Evolutionary conservation across 139 green algal genomes (phyloP).

Genomic region (Chlorella sp.): DNA sequence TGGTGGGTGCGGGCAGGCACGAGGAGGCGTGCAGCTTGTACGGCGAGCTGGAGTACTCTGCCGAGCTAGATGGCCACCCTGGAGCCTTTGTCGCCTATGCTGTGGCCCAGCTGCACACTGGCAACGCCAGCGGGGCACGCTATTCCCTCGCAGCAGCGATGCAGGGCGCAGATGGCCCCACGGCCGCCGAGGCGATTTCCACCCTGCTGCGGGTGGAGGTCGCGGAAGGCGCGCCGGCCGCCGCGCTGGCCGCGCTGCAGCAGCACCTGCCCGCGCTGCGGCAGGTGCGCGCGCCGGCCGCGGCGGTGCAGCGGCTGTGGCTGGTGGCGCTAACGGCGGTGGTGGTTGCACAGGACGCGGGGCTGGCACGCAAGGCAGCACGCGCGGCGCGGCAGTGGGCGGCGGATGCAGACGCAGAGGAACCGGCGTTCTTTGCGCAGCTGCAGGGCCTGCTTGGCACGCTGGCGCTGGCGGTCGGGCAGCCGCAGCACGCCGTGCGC

Average conservation of each 20-base stretch:
- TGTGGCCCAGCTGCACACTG: background rate
- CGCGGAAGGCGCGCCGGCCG: slow-evolving; percentile 18
- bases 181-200: background rate
- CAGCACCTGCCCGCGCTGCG: slow-evolving; percentile 18
- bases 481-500: background rate
- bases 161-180: background rate
- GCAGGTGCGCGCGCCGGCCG: background rate
- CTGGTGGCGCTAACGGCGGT: slow-evolving; percentile 37
- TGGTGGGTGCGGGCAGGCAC: slow-evolving; percentile 1
- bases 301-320: slow-evolving; percentile 28
- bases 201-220: slow-evolving; percentile 29
- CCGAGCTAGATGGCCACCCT: slow-evolving; percentile 14
- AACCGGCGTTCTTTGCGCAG: background rate
- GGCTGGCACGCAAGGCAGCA: slow-evolving; percentile 2
- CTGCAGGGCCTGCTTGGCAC: slow-evolving; percentile 13
- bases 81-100: slow-evolving; percentile 38
- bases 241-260: slow-evolving; percentile 35
- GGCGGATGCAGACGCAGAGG: slow-evolving; percentile 9
- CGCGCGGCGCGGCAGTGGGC: slow-evolving; percentile 2
- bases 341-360: background rate
- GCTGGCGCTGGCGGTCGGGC: slow-evolving; percentile 16
- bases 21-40: slow-evolving; percentile 20
- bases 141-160: background rate
- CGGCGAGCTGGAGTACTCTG: slow-evolving; percentile 17
- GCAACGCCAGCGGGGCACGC: slow-evolving; percentile 18